These are phyloP conservation scores for Corymbia maculata DNA, from an alignment of 345 rosid species.

Conservation along the genomic window DNA sequence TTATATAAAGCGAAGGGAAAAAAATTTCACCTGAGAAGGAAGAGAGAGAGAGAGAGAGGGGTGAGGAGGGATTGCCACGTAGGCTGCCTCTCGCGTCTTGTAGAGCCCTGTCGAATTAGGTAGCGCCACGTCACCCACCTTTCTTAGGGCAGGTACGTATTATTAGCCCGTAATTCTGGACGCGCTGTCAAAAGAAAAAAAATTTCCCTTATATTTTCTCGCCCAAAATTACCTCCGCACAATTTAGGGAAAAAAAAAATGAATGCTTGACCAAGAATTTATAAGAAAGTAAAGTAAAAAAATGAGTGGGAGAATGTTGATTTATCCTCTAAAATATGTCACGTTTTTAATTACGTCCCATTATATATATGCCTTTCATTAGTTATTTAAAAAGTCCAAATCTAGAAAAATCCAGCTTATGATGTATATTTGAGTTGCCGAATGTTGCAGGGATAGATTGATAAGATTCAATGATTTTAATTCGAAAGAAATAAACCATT, in stretches of 20 bases:
- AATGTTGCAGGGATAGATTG: neutral
- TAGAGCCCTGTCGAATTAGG: neutral
- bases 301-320: neutral
- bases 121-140: neutral
- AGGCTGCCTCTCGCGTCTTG: neutral
- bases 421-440: no score
- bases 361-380: neutral
- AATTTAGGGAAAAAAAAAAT: neutral
- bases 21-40: neutral
- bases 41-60: neutral
- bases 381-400: no score
- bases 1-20: neutral
- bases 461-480: no score
- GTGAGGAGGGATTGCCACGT: neutral
- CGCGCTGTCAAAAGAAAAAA: neutral
- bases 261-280: neutral
- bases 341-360: neutral
- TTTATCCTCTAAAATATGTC: neutral
- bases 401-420: neutral
- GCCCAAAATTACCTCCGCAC: neutral
- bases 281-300: neutral
- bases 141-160: neutral
- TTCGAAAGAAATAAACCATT: fast-evolving
- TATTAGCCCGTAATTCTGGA: neutral
- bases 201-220: neutral